Conservation (phyloP, 2,329 filamentous ascomycete genomes). For the Berkeleyomyces rouxiae region DNA sequence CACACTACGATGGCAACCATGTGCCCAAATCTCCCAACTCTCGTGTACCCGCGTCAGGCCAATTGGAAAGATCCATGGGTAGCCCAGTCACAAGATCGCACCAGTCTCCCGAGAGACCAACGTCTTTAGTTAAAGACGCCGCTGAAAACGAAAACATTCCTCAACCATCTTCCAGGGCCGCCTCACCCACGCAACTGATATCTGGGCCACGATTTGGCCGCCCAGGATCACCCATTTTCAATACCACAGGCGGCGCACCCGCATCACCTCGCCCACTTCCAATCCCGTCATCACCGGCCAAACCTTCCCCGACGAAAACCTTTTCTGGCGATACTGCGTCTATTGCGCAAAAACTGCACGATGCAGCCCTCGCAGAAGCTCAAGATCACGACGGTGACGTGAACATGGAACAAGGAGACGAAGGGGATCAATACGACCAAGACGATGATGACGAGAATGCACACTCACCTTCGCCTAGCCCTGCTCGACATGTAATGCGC, state of each 20-base stretch:
- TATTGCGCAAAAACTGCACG: neutral
- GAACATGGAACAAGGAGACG: slow-evolving; percentile 13
- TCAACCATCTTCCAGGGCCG: neutral
- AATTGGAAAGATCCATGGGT: neutral
- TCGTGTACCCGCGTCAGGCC: neutral
- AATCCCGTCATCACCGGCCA: neutral
- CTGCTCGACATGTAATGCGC: slow-evolving; percentile 58
- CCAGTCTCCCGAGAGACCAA: neutral
- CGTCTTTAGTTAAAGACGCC: neutral
- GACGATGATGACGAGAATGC: slow-evolving; percentile 35
- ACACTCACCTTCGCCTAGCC: slow-evolving; percentile 55
- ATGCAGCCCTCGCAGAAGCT: neutral
- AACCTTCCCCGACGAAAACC: neutral
- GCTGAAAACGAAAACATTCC: neutral
- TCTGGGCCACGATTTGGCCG: slow-evolving; percentile 1
- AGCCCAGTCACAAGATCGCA: neutral
- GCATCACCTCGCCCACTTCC: neutral
- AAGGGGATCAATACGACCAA: neutral
- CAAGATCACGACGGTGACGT: slow-evolving; percentile 9
- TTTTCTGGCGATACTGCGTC: neutral
- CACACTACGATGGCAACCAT: slow-evolving; percentile 1
- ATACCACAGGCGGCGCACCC: neutral
- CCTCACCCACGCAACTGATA: slow-evolving; percentile 5
- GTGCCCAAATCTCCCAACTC: slow-evolving; percentile 1
- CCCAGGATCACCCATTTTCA: slow-evolving; percentile 3